Base-by-base conservation (phyloP, 2,329 filamentous ascomycete genomes). In the Diaporthe humulicola region DNA sequence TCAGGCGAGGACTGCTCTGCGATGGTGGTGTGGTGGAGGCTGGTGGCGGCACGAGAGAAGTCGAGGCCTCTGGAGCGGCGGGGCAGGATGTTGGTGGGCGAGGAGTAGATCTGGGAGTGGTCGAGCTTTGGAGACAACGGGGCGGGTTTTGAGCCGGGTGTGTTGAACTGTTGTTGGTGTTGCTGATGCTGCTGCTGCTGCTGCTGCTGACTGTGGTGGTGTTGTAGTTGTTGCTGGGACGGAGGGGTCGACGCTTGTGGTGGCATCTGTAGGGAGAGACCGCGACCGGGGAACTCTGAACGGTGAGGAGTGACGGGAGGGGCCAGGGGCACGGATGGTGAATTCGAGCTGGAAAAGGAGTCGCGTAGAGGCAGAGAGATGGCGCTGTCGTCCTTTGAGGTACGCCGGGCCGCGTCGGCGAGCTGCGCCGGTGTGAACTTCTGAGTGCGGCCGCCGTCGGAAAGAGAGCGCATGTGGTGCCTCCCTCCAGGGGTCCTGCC, bases 1-100 rank as follows among this genome's bases (percentile, higher is more conserved):
- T 98, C 95, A 4, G 96, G 95, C 7, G 94, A 97, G 0, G 94
- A 94, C 82, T 93, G 91, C 79, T 98, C 95, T 73, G 96, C 96
- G 12, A 98, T 90, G 0, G 94, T 98, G 22, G 96, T 98, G 84
- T 98, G 97, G 84, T 98, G 97, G 30, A 99, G 88, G 81, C 96
- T 98, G 15, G 96, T 98, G 76, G 95, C 97, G 15, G 96, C 96
- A 78, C 96, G 91, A 54, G 96, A 96, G 83, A 98, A 98, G 85
- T 98, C 96, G 76, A 98, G 88, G 57, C 96, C 96, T 73, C 96
- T 91, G 40, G 96, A 98, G 76, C 96, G 93, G 77, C 96, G 92
- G 25, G 96, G 96, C 10, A 98, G 89, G 61, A 98, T 94, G 71
- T 96, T 97, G 2, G 75, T 76, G 19, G 96, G 95, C 2, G 95